Base-by-base conservation (phyloP, 2,329 filamentous ascomycete genomes). In the Kalmusia sp. region DNA sequence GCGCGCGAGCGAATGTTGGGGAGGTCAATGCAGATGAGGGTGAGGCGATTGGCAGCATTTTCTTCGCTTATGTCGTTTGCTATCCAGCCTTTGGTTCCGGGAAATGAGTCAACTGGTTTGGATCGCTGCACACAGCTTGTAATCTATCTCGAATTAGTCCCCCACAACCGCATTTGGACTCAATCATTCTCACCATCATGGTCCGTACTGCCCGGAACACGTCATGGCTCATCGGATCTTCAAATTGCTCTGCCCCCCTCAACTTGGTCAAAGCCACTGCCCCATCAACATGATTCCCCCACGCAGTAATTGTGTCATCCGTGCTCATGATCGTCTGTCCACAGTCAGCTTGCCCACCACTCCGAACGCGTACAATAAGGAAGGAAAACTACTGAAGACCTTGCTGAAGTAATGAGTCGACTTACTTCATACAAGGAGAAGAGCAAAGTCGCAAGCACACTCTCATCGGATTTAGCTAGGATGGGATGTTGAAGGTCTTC, bases 401-500 rank as follows among this genome's bases (percentile, higher is more conserved):
- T 58, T 57, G 57, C 44, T 49, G 52, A 62, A 56, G 56, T 41
- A 54, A 54, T 35, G 33, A 59, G 44, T 39, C 33, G 44, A 67
- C 71, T 61, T 66, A 76, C 74, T 67, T 77, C 75, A 41, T 76
- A 77, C 30, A 77, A 62, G 8, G 73, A 74, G 55, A 77, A 76
- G 50, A 77, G 64, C 37, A 77, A 63, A 12, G 73, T 72, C 14
- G 74, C 68, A 55, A 77, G 65, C 6, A 77, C 61, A 21, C 67
- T 73, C 55, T 76, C 73, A 53, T 77, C 69, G 7, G 73, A 71
- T 44, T 65, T 74, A 14, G 72, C 67, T 43, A 61, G 57, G 1
- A 56, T 52, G 8, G 73, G 70, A 51, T 77, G 68, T 54, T 69
- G 66, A 14, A 77, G 62, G 14, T 74, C 72, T 7, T 65, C 57